Percentiles rank a stretch among this genome's conserved stretches.
These are phyloP conservation scores for Sanghuangporus weigelae DNA, from an alignment of 1,284 basidiomycete species.

Conservation along the genomic window DNA sequence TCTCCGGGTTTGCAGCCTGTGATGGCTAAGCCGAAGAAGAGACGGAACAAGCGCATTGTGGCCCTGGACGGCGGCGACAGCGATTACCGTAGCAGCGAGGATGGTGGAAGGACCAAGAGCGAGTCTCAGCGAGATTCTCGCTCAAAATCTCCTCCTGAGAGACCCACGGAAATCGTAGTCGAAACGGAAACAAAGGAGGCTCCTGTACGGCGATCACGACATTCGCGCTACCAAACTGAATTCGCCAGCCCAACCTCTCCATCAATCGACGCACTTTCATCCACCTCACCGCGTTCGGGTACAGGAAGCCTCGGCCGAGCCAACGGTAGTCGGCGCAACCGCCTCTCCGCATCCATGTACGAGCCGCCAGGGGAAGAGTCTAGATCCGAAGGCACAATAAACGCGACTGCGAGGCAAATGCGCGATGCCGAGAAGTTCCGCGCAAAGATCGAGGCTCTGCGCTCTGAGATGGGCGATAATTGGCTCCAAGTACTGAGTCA, in stretches of 20 bases:
- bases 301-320: conserved; percentile 9
- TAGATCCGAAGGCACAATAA: conserved; percentile 25
- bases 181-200: background rate
- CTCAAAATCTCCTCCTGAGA: conserved; percentile 7
- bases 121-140: conserved; percentile 22
- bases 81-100: conserved; percentile 29
- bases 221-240: conserved; percentile 47
- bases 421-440: conserved; percentile 66
- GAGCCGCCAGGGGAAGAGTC: conserved; percentile 37
- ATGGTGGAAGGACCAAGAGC: conserved; percentile 14
- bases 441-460: conserved; percentile 71
- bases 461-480: conserved; percentile 81
- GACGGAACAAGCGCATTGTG: conserved; percentile 56
- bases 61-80: conserved; percentile 46
- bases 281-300: conserved; percentile 15
- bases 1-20: conserved; percentile 39
- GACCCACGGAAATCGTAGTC: background rate
- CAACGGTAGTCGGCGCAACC: conserved; percentile 38
- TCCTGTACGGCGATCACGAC: conserved; percentile 28
- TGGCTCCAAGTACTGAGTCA: conserved; percentile 83
- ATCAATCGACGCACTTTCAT: conserved; percentile 24
- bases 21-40: conserved; percentile 44
- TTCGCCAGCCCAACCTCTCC: conserved; percentile 17
- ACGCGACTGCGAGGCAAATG: conserved; percentile 31
- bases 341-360: conserved; percentile 54